Evolutionary conservation across 2,329 filamentous ascomycete species (phyloP), one percentile per base, ranked within the genome.

Genomic region (Cyphellophora attinorum): DNA sequence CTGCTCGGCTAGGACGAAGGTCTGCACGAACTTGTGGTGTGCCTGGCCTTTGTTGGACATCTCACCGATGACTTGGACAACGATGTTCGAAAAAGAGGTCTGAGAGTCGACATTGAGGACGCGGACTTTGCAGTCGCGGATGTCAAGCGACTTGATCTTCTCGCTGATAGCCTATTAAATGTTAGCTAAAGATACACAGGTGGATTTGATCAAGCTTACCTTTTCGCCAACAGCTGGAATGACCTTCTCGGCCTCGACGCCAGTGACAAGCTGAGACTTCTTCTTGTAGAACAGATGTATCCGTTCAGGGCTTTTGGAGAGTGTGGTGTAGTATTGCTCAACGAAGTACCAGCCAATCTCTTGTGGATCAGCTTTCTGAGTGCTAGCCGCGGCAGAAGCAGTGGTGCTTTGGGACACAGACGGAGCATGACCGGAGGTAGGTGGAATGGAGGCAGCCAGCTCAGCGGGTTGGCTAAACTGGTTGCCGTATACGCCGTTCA

Each of bases 261-360:
- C 91, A 49, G 82, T 91, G 42, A 96, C 86, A 53, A 94, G 89
- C 64, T 95, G 88, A 37, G 91, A 96, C 47, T 79, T 81, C 65
- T 94, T 94, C 66, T 85, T 82, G 66, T 96, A 96, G 72, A 95
- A 98, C 35, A 96, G 78, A 61, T 78, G 89, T 52, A 98, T 82
- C 65, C 91, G 93, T 57, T 94, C 86, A 14, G 91, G 88, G 48
- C 70, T 83, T 64, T 89, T 88, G 76, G 88, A 95, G 56, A 98
- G 68, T 43, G 86, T 98, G 51, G 85, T 96, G 67, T 98, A 98
- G 72, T 95, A 98, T 64, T 94, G 86, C 74, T 96, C 88, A 39
- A 98, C 91, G 51, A 98, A 98, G 68, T 89, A 96, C 91, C 91
- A 98, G 62, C 86, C 91, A 49, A 98, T 86, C 67, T 96, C 69